Evolutionary conservation across 192 early-diverging fungal species (phyloP), one percentile per base, ranked within the genome.

Genomic region (Thamnidium elegans): DNA sequence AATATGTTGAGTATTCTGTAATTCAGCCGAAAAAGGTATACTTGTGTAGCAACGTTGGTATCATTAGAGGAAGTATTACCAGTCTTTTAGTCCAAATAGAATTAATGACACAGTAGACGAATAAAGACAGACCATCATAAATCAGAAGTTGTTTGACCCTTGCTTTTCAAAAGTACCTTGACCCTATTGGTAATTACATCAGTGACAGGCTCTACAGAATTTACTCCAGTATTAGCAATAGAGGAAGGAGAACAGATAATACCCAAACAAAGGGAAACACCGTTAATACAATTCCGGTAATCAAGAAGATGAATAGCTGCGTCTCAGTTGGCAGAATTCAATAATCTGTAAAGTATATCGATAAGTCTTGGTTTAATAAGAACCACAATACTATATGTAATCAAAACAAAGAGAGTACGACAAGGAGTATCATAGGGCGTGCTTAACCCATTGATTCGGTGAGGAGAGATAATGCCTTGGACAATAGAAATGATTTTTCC

Each of bases 401-500:
- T 91, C 30, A 96, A 72, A 13, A 94, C 80, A 0, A 89, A 73
- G 68, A 89, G 92, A 13, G 78, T 74, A 31, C 92, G 79, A 17
- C 84, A 58, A 11, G 86, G 81, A 11, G 65, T 62, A 10, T 76
- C 73, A 5, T 84, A 69, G 34, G 87, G 87, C 0, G 86, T 81
- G 0, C 75, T 84, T 48, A 94, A 69, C 63, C 92, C 90, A 66
- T 92, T 92, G 44, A 79, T 68, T 14, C 55, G 30, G 11, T 83
- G 64, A 20, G 67, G 63, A 0, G 62, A 46, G 50, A 36, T 66
- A 5, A 73, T 66, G n/a, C 67, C 26, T 55, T 92, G 91, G 4
- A 81, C 81, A 55, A 97, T 91, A 10, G 86, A 88, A 86, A 91
- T 90, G 1, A 91, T 89, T 60, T 90, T 90, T n/a, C 94, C 94